Conservation (phyloP, 768 basidiomycete genomes). For the Sporobolomyces pararoseus region DNA sequence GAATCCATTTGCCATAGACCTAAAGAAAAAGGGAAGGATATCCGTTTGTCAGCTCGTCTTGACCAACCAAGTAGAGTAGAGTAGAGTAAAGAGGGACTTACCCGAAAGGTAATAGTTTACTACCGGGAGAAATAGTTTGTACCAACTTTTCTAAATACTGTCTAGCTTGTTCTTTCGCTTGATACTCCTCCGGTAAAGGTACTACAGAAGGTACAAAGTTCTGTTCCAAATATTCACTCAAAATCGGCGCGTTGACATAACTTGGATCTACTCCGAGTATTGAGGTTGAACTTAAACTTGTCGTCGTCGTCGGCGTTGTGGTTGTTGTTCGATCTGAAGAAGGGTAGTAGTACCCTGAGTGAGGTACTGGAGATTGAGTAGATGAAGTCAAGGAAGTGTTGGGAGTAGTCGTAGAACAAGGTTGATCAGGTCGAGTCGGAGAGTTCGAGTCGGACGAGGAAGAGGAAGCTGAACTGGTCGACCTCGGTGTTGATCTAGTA, state of each 20-base stretch:
- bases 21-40: too few relatives aligned
- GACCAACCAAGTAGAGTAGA: not conserved
- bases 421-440: too few relatives aligned
- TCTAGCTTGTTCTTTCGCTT: slow-evolving; percentile 89
- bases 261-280: slow-evolving; percentile 5
- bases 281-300: not conserved
- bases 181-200: slow-evolving; percentile 43
- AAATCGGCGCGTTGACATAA: slow-evolving; percentile 36
- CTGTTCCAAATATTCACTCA: slow-evolving; percentile 39
- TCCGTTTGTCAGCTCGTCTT: not conserved
- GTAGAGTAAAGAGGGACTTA: not conserved
- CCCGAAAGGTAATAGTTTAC: slow-evolving; percentile 85
- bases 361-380: too few relatives aligned
- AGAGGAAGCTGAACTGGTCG: not conserved
- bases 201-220: slow-evolving; percentile 44
- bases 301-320: not conserved
- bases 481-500: not conserved
- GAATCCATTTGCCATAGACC: slow-evolving; percentile 91
- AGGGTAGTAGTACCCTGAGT: too few relatives aligned
- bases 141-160: slow-evolving; percentile 92
- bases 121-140: slow-evolving; percentile 86
- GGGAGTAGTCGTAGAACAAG: too few relatives aligned
- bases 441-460: too few relatives aligned
- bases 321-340: too few relatives aligned
- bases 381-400: too few relatives aligned